Conservation (phyloP, 129 eudicot species). For the Pseudognaphalium luteoalbum region DNA sequence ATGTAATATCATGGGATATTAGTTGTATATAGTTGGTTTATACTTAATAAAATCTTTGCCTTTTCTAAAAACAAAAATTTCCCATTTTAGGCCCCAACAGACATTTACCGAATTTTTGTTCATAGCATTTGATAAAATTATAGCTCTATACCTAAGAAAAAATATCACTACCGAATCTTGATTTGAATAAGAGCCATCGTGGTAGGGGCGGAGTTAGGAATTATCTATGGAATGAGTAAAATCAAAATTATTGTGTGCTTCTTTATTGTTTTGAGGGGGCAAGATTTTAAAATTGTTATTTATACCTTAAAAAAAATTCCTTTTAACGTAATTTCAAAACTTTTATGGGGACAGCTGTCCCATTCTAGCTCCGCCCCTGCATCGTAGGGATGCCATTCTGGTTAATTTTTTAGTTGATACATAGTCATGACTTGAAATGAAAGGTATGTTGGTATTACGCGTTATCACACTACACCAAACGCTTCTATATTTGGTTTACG, state of each 20-base stretch:
- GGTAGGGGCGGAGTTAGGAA: no score
- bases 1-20: no score
- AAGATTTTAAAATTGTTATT: no score
- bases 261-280: no score
- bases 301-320: no score
- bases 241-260: no score
- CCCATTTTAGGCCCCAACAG: slow-evolving; percentile 8
- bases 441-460: slow-evolving; percentile 8
- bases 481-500: slow-evolving; percentile 4
- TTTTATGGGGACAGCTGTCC: no score
- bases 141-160: slow-evolving; percentile 1
- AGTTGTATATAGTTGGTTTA: no score
- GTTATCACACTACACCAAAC: background rate
- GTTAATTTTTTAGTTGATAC: slow-evolving; percentile 20
- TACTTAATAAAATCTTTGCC: no score
- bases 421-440: slow-evolving; percentile 14
- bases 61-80: background rate
- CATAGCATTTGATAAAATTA: background rate
- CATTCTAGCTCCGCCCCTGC: no score
- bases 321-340: no score
- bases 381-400: slow-evolving; percentile 19
- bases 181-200: background rate
- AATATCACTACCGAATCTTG: slow-evolving; percentile 5
- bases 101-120: slow-evolving; percentile 21
- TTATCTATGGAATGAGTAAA: no score